phyloP scores from a whole-genome alignment of 2,329 filamentous ascomycete genomes.

The Alternaria dauci region DNA sequence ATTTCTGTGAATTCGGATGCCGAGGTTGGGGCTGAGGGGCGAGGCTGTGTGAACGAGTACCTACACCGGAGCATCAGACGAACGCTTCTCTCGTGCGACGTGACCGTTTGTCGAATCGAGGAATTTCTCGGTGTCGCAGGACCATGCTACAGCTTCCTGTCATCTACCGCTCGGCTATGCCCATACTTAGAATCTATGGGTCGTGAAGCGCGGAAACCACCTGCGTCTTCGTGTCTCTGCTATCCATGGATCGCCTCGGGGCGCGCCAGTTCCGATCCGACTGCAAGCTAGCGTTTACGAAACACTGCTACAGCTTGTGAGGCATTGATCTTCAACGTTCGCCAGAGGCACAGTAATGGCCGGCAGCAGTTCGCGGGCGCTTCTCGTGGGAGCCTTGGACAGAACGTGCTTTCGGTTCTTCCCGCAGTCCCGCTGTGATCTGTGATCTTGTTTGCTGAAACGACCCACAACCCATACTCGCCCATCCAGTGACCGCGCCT shows the following conservation, averaged over 20 bases:
- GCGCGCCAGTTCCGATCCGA: conserved; percentile 3
- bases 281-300: conserved; percentile 3
- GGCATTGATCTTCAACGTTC: conserved; percentile 6
- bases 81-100: conserved; percentile 22
- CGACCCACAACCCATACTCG: conserved; percentile 20
- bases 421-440: conserved; percentile 15
- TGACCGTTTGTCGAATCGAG: background rate
- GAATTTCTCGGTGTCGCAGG: conserved; percentile 4
- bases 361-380: conserved; percentile 28
- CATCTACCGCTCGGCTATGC: conserved; percentile 21
- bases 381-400: conserved; percentile 22
- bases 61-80: conserved; percentile 13
- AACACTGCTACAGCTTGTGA: conserved; percentile 2
- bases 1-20: conserved; percentile 22
- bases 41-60: conserved; percentile 23
- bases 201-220: conserved; percentile 14
- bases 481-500: conserved; percentile 24
- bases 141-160: conserved; percentile 8
- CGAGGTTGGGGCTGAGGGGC: conserved; percentile 29
- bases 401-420: conserved; percentile 24
- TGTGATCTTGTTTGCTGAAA: conserved; percentile 25
- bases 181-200: conserved; percentile 22
- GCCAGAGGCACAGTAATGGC: conserved; percentile 18
- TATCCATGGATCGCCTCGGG: conserved; percentile 2
- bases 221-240: conserved; percentile 11